phyloP scores from a whole-genome alignment of 768 basidiomycete genomes.

The Coprinopsis strossmayeri region DNA sequence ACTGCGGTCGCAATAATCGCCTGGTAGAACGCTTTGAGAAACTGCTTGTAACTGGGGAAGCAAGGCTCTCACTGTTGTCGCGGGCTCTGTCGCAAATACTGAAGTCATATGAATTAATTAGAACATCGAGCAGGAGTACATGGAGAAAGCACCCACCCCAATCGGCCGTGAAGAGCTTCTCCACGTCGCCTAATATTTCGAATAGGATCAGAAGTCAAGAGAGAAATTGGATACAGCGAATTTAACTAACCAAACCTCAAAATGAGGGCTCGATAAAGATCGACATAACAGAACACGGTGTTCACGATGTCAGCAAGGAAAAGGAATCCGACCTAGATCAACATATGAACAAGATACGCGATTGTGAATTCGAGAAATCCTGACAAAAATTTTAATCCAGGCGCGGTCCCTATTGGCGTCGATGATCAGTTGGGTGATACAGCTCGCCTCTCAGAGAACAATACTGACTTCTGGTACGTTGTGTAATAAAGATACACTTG shows the following conservation, averaged over 20 bases:
- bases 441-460: no score
- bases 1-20: background rate
- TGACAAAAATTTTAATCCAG: background rate
- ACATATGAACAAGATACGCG: no score
- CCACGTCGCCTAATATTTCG: background rate
- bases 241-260: constrained; percentile 4
- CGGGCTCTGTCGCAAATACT: constrained; percentile 28
- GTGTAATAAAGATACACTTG: constrained; percentile 14
- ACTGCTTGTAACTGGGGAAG: background rate
- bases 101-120: background rate
- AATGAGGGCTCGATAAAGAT: constrained; percentile 7
- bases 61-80: background rate
- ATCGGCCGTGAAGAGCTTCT: constrained; percentile 10
- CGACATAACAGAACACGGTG: constrained; percentile 4
- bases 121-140: background rate
- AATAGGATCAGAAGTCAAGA: no score
- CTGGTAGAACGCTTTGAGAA: background rate
- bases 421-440: no score
- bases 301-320: constrained; percentile 9
- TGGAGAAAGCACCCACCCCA: constrained; percentile 14
- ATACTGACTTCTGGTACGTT: constrained; percentile 13
- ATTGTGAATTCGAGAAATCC: background rate
- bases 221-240: background rate
- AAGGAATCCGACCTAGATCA: constrained; percentile 7
- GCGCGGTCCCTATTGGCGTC: background rate